Evolutionary conservation across 306 rosid genomes (phyloP).

Genomic region (Cicer chorassanicum): DNA sequence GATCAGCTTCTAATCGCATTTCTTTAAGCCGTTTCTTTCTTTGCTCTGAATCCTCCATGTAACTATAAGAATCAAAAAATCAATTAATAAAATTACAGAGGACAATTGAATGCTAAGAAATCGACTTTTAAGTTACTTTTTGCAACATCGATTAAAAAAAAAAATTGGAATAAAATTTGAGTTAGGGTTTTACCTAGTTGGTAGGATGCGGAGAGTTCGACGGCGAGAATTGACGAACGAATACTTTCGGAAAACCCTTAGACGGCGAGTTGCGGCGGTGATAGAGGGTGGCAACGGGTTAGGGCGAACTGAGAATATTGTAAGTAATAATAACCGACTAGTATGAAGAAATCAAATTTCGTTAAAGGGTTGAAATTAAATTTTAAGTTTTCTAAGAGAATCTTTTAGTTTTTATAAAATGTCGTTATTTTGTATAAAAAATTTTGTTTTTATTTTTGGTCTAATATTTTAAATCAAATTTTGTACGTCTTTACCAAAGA

Average conservation of each 20-base stretch:
- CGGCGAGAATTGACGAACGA: not conserved
- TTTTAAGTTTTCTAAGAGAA: too few species aligned
- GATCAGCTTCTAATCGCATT: conserved; percentile 75
- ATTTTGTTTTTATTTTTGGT: too few species aligned
- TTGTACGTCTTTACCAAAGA: too few species aligned
- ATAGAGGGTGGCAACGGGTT: not conserved
- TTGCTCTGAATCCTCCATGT: conserved; percentile 87
- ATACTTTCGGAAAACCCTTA: not conserved
- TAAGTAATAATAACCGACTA: not conserved
- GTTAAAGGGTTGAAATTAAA: not conserved
- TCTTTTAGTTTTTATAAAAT: too few species aligned
- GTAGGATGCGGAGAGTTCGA: not conserved
- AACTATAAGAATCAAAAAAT: conserved; percentile 33
- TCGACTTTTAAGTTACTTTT: not conserved
- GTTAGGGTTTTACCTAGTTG: conserved; percentile 4
- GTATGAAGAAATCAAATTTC: not conserved
- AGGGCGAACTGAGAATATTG: not conserved
- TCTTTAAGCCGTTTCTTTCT: conserved; percentile 77
- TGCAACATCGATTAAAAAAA: not conserved
- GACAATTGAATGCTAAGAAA: not conserved
- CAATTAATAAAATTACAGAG: not conserved
- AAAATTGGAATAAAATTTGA: not conserved
- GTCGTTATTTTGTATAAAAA: too few species aligned
- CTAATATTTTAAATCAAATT: too few species aligned
- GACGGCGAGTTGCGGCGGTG: conserved; percentile 9